Percentiles rank a stretch among this genome's conserved stretches.
These are phyloP conservation scores for Tausonia pullulans DNA, from an alignment of 1,284 basidiomycete species.

Conservation along the genomic window DNA sequence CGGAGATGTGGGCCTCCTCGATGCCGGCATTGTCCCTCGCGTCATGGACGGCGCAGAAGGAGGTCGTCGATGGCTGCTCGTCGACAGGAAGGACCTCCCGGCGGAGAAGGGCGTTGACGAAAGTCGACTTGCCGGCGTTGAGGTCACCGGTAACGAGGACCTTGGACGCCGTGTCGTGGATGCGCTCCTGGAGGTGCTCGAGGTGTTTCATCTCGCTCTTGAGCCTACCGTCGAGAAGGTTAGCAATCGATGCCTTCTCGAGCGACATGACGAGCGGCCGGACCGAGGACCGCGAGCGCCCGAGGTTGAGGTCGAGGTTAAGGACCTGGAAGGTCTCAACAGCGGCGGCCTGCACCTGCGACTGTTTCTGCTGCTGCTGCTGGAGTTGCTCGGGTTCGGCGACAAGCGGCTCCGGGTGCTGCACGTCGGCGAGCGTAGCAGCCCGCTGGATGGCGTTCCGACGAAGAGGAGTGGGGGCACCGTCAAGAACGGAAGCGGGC, in stretches of 20 bases:
- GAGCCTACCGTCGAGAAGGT: conserved; percentile 79
- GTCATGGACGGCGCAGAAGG: conserved; percentile 95
- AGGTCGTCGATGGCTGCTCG: conserved; percentile 94
- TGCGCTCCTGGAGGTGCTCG: conserved; percentile 69
- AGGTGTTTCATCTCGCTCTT: conserved; percentile 67
- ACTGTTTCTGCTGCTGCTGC: conserved; percentile 17
- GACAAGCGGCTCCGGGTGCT: conserved; percentile 26
- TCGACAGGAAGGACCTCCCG: conserved; percentile 92
- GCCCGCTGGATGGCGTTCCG: conserved; percentile 29
- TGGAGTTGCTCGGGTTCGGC: neutral
- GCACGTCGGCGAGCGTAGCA: conserved; percentile 38
- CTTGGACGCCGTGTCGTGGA: conserved; percentile 86
- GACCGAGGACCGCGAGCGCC: conserved; percentile 57
- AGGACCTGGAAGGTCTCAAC: conserved; percentile 62
- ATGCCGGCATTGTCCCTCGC: conserved; percentile 60
- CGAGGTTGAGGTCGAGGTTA: conserved; percentile 85
- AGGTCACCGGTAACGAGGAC: conserved; percentile 98
- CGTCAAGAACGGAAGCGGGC: conserved; percentile 37
- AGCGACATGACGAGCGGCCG: conserved; percentile 77
- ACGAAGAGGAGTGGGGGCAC: conserved; percentile 5
- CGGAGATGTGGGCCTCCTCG: conserved; percentile 34
- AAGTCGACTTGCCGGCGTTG: conserved; percentile 96
- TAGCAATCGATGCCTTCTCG: conserved; percentile 85
- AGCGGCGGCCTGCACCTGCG: conserved; percentile 23
- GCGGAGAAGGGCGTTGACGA: conserved; percentile 86